These are phyloP conservation scores for Graphiopsis chlorocephala DNA, from an alignment of 2,329 filamentous ascomycete genomes.

Conservation along the genomic window DNA sequence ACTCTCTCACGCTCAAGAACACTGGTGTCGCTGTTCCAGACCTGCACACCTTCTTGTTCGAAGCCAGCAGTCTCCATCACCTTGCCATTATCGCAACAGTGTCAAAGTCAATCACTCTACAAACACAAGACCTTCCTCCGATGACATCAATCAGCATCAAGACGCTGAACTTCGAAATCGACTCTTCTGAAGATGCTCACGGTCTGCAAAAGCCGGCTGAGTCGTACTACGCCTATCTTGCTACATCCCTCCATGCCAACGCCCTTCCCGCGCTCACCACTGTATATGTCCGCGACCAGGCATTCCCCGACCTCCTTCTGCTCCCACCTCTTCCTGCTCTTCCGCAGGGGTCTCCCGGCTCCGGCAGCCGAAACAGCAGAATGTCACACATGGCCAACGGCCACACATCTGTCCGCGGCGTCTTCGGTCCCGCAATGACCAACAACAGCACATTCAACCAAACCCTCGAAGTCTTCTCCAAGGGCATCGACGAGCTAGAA, in stretches of 20 bases:
- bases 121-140: slow-evolving; percentile 54
- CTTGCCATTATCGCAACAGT: slow-evolving; percentile 59
- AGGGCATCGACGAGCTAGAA: slow-evolving; percentile 64
- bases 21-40: slow-evolving; percentile 66
- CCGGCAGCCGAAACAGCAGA: slow-evolving; percentile 31
- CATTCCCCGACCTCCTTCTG: slow-evolving; percentile 77
- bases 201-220: slow-evolving; percentile 54
- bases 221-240: slow-evolving; percentile 81
- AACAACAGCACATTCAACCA: slow-evolving; percentile 45
- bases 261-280: slow-evolving; percentile 70
- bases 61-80: slow-evolving; percentile 57
- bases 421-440: background rate
- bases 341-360: slow-evolving; percentile 36
- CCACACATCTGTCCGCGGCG: slow-evolving; percentile 18
- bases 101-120: slow-evolving; percentile 53
- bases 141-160: slow-evolving; percentile 67
- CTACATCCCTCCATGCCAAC: slow-evolving; percentile 74
- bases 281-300: slow-evolving; percentile 81
- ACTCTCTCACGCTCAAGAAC: slow-evolving; percentile 66
- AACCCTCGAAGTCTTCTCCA: slow-evolving; percentile 62
- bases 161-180: slow-evolving; percentile 81
- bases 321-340: slow-evolving; percentile 63
- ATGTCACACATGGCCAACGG: slow-evolving; percentile 27
- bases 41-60: slow-evolving; percentile 60
- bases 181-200: slow-evolving; percentile 57